A percentile compares a stretch with the other conserved stretches of the same genome.
These are phyloP conservation scores for Platanus orientalis DNA, from an alignment of 164 flowering plant species.

Conservation along the genomic window DNA sequence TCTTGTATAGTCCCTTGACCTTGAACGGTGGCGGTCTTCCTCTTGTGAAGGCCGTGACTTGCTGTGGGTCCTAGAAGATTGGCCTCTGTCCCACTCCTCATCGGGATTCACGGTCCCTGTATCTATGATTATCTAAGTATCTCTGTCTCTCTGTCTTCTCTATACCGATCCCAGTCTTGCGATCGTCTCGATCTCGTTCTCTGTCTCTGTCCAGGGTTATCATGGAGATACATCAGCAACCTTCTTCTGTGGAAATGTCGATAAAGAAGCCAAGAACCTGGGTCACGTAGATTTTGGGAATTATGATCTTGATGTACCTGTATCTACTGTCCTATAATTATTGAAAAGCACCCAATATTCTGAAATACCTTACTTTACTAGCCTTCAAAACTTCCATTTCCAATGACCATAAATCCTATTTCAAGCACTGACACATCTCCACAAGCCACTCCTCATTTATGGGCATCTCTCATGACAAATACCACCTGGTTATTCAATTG, in stretches of 20 bases:
- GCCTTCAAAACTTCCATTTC: too few species aligned
- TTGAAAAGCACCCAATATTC: too few species aligned
- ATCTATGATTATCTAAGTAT: conserved; percentile 55
- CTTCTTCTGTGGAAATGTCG: conserved; percentile 87
- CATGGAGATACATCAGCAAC: conserved; percentile 99
- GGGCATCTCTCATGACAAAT: too few species aligned
- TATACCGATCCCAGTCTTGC: conserved; percentile 51
- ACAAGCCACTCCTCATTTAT: too few species aligned
- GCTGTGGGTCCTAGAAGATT: conserved; percentile 68
- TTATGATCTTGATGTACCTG: background rate
- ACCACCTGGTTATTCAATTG: too few species aligned
- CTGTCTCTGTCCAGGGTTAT: conserved; percentile 69
- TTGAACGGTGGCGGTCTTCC: conserved; percentile 64
- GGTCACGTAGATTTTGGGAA: conserved; percentile 53
- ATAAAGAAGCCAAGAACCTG: conserved; percentile 65
- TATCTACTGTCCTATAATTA: too few species aligned
- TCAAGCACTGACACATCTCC: too few species aligned
- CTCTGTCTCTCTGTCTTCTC: conserved; percentile 71
- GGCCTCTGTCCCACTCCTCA: conserved; percentile 71
- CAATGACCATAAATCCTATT: too few species aligned
- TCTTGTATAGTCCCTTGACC: conserved; percentile 82
- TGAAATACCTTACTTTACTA: too few species aligned
- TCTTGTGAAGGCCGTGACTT: conserved; percentile 59
- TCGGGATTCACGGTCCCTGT: conserved; percentile 56
- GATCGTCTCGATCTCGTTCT: conserved; percentile 29